Evolutionary conservation across 139 green algal species (phyloP).

Genomic region (Closterium sp.): DNA sequence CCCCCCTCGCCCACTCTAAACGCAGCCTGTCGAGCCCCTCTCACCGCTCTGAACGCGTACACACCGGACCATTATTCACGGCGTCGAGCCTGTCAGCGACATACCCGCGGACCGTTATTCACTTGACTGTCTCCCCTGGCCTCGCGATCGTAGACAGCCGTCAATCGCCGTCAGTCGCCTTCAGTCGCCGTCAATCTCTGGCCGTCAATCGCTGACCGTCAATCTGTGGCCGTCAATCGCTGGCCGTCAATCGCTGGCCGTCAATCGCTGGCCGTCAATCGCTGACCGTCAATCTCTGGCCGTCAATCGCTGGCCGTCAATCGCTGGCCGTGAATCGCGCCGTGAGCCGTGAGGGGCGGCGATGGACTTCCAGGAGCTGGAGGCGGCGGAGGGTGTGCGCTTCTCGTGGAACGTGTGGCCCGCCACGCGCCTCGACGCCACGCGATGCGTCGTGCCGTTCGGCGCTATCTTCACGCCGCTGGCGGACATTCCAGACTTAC

Average conservation of each 20-base stretch:
- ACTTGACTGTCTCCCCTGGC: too few relatives aligned
- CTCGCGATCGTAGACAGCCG: too few relatives aligned
- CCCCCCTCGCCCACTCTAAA: background rate
- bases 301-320: background rate
- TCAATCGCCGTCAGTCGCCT: background rate
- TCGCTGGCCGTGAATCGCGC: background rate
- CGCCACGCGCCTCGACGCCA: conserved; percentile 22
- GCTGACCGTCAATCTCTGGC: background rate
- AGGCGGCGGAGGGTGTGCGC: conserved; percentile 40
- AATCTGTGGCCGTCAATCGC: background rate
- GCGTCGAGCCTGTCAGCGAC: background rate
- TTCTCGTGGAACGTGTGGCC: conserved; percentile 54
- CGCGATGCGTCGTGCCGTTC: conserved; percentile 29
- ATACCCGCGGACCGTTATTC: too few relatives aligned
- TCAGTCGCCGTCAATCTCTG: background rate
- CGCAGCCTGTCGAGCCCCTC: too few relatives aligned
- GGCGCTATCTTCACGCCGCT: conserved; percentile 35
- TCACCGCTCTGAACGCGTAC: background rate
- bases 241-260: background rate
- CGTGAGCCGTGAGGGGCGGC: too few relatives aligned
- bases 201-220: background rate
- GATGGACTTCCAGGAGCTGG: conserved; percentile 44
- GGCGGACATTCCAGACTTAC: background rate
- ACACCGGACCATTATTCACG: too few relatives aligned
- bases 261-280: too few relatives aligned